Evolutionary conservation across 2,329 filamentous ascomycete genomes (phyloP).

Genomic region (Trichoderma sp.): DNA sequence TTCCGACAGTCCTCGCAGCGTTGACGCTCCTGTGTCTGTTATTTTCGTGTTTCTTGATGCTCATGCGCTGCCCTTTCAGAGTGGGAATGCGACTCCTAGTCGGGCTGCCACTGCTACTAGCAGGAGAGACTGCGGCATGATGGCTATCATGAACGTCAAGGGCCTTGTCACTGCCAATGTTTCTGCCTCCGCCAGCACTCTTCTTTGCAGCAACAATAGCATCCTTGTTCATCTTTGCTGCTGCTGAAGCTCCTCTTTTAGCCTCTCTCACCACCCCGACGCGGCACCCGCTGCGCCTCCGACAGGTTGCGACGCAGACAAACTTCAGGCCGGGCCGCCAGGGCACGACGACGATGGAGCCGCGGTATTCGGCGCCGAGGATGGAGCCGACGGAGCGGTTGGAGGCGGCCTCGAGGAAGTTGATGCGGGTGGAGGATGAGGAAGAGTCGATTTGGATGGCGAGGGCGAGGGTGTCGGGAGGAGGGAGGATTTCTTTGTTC

Average conservation of each 20-base stretch:
- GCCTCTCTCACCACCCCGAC: constrained; percentile 6
- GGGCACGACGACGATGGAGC: constrained; percentile 18
- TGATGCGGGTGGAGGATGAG: background rate
- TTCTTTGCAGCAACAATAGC: background rate
- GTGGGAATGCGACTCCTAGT: background rate
- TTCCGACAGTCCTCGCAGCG: background rate
- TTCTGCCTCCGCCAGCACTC: too few species aligned
- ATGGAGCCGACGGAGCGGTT: constrained; percentile 18
- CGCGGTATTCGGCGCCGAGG: constrained; percentile 16
- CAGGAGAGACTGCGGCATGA: background rate
- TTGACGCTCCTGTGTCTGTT: background rate
- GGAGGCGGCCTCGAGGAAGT: constrained; percentile 1
- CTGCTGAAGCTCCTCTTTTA: background rate
- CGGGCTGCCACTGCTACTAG: background rate
- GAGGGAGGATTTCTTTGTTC: constrained; percentile 7
- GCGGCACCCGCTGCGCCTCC: constrained; percentile 2
- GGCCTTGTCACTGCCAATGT: background rate
- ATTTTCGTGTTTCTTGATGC: background rate
- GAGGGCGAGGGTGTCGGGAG: constrained; percentile 11
- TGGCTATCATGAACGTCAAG: background rate
- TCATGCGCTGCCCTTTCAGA: background rate
- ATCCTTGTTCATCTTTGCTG: background rate
- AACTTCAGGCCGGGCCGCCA: constrained; percentile 16
- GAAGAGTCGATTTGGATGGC: constrained; percentile 17
- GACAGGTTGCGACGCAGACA: background rate